Percentiles rank a stretch among this genome's conserved stretches.
Evolutionary conservation across 495 filamentous ascomycete genomes (phyloP).

Genomic region (Aspergillus cavernicola): DNA sequence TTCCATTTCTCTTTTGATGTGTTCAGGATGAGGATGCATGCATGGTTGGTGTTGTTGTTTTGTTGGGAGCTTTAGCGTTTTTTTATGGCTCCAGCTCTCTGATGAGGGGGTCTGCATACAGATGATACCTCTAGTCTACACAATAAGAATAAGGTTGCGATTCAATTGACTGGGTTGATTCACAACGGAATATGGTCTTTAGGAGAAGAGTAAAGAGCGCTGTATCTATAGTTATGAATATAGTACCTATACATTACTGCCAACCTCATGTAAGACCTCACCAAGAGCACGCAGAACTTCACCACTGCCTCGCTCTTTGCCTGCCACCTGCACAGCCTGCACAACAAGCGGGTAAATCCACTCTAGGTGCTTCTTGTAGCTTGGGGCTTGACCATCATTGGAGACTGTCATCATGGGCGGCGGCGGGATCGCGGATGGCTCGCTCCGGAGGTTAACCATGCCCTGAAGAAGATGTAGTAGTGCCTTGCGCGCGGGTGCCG

Average conservation of each 20-base stretch:
- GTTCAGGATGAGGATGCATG: no score
- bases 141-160: no score
- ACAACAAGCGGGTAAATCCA: conserved; percentile 79
- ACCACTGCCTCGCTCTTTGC: conserved; percentile 56
- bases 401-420: conserved; percentile 25
- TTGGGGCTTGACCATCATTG: background rate
- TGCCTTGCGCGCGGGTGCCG: conserved; percentile 73
- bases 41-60: no score
- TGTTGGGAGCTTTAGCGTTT: no score
- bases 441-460: conserved; percentile 62
- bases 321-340: conserved; percentile 64
- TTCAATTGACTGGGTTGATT: no score
- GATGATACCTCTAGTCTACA: no score
- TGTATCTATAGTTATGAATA: no score
- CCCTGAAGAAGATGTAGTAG: conserved; percentile 65
- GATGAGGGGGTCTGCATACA: no score
- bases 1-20: no score
- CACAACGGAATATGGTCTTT: no score
- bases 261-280: conserved; percentile 65
- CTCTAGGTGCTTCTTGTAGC: conserved; percentile 68
- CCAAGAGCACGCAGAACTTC: conserved; percentile 57
- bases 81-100: no score
- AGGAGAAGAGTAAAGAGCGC: no score
- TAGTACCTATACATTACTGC: conserved; percentile 27
- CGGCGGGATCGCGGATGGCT: conserved; percentile 68